phyloP scores from a whole-genome alignment of 257 asterid species.

The Primulina huaijiensis region DNA sequence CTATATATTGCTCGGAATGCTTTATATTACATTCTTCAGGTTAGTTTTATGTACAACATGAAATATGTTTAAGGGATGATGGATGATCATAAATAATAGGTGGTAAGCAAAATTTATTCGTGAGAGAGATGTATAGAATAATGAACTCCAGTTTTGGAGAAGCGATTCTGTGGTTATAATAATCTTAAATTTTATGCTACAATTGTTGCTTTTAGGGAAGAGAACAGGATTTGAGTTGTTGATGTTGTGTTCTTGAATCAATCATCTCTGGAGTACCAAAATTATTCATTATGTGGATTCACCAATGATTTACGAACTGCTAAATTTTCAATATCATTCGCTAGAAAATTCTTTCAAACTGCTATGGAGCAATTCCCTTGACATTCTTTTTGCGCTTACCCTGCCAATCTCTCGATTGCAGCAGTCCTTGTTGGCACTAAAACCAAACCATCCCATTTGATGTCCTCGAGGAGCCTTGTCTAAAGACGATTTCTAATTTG shows the following conservation, averaged over 20 bases:
- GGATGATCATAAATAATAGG: background rate
- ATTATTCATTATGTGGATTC: background rate
- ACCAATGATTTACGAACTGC: background rate
- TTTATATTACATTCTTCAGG: background rate
- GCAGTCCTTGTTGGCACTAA: too few relatives aligned
- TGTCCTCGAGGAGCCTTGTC: too few relatives aligned
- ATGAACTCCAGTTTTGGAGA: background rate
- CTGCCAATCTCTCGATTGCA: background rate
- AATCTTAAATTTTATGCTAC: too few relatives aligned
- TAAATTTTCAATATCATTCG: background rate
- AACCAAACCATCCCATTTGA: too few relatives aligned
- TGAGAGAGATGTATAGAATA: background rate
- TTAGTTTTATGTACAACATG: background rate
- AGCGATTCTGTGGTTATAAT: background rate
- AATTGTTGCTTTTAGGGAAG: background rate
- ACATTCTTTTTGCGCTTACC: background rate
- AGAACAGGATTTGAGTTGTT: background rate
- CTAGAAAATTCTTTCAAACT: background rate
- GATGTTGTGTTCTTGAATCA: background rate
- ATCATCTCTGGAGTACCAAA: background rate
- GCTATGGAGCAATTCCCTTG: background rate
- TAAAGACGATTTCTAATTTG: background rate
- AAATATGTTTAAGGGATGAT: background rate
- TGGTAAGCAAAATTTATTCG: constrained; percentile 11
- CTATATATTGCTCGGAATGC: constrained; percentile 15